Evolutionary conservation across 176 grass and related monocot species (phyloP).

Genomic region (Oryza longistaminata): DNA sequence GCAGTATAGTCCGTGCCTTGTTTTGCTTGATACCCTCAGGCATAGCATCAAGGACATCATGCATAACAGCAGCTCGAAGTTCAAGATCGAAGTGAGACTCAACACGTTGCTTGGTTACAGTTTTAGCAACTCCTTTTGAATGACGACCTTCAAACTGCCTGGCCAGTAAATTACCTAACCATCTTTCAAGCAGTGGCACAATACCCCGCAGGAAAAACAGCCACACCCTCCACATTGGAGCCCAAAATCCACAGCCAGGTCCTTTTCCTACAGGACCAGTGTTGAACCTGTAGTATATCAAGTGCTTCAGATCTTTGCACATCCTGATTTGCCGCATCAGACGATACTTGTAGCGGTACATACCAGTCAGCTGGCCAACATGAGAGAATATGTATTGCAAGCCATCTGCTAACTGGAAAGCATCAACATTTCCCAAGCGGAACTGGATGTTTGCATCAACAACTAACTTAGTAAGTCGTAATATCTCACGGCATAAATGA

Average conservation of each 20-base stretch:
- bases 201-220: conserved; percentile 96
- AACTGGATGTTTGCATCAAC: conserved; percentile 99
- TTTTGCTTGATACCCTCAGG: conserved; percentile 99
- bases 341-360: conserved; percentile 98
- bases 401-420: conserved; percentile 95
- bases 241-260: conserved; percentile 98
- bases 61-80: conserved; percentile 97
- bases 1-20: conserved; percentile 91
- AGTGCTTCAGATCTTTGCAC: conserved; percentile 98
- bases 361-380: conserved; percentile 98
- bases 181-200: conserved; percentile 90
- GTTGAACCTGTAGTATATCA: conserved; percentile 99
- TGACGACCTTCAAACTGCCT: conserved; percentile 96
- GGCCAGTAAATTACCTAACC: conserved; percentile 90
- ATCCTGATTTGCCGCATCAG: conserved; percentile 97
- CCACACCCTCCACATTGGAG: conserved; percentile 99
- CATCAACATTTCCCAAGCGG: conserved; percentile 93
- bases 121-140: conserved; percentile 98
- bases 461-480: conserved; percentile 92
- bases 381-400: conserved; percentile 98
- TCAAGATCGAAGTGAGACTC: conserved; percentile 98
- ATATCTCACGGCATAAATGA: conserved; percentile 95
- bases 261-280: conserved; percentile 98
- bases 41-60: conserved; percentile 99
- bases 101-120: conserved; percentile 97